These are phyloP conservation scores for Fusarium oxysporum DNA, from an alignment of 2,329 filamentous ascomycete species.

Conservation along the genomic window DNA sequence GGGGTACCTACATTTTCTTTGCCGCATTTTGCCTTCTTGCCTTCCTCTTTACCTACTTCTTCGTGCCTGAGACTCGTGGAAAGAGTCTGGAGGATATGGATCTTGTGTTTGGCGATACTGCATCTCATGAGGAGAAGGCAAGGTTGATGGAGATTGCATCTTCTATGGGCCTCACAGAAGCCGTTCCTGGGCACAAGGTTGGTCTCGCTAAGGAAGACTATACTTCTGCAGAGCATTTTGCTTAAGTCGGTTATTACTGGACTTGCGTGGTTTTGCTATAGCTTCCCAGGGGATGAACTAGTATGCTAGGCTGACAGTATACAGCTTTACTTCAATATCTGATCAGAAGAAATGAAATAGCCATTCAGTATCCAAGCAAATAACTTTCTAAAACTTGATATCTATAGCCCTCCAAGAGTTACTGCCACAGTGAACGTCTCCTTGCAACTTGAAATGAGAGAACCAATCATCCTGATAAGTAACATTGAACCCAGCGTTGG, in stretches of 20 bases:
- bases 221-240: background rate
- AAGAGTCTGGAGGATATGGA: conserved; percentile 69
- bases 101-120: conserved; percentile 51
- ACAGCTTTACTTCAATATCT: too few relatives aligned
- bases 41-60: conserved; percentile 63
- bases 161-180: background rate
- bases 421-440: conserved; percentile 46
- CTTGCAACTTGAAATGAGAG: conserved; percentile 37
- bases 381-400: background rate
- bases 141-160: background rate
- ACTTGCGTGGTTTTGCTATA: background rate
- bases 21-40: conserved; percentile 64
- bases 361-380: background rate
- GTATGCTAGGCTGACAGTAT: background rate
- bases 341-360: background rate
- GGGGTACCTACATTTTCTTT: conserved; percentile 71
- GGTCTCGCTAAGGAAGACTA: background rate
- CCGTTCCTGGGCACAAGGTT: background rate
- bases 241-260: background rate
- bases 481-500: conserved; percentile 32
- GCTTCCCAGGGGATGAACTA: background rate
- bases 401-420: conserved; percentile 23
- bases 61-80: conserved; percentile 69
- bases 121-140: background rate
- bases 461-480: conserved; percentile 46